Conservation (phyloP, 768 basidiomycete genomes). For the Tricholoma bakamatsutake region DNA sequence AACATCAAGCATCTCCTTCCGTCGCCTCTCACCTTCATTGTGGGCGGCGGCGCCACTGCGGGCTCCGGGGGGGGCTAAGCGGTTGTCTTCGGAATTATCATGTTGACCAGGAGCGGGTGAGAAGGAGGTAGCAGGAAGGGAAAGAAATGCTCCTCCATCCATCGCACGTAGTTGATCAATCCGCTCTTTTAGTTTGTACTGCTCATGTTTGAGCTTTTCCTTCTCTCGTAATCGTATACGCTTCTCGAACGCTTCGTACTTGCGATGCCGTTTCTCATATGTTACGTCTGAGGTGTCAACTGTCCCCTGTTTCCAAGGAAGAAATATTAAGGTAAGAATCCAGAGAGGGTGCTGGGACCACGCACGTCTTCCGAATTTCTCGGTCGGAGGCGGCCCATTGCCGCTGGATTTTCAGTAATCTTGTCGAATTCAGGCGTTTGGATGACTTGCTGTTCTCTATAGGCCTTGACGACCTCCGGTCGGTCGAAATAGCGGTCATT, state of each 20-base stretch:
- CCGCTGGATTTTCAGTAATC: constrained; percentile 41
- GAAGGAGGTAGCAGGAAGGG: constrained; percentile 54
- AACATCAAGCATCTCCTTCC: constrained; percentile 67
- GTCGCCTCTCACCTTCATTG: constrained; percentile 68
- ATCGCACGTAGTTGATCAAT: constrained; percentile 78
- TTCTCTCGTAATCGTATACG: constrained; percentile 82
- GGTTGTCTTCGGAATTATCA: constrained; percentile 21
- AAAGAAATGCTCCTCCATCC: constrained; percentile 65
- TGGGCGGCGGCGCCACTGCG: constrained; percentile 35
- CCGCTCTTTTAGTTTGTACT: constrained; percentile 86
- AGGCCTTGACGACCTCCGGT: constrained; percentile 68
- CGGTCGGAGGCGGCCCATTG: constrained; percentile 67
- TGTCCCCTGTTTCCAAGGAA: constrained; percentile 33
- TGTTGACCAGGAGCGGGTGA: constrained; percentile 26
- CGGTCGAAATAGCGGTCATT: constrained; percentile 75
- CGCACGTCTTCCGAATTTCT: constrained; percentile 63
- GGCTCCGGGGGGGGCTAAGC: constrained; percentile 23
- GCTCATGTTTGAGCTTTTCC: constrained; percentile 88
- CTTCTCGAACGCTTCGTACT: constrained; percentile 84
- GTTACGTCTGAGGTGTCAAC: constrained; percentile 74
- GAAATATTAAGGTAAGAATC: constrained; percentile 6
- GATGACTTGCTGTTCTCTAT: constrained; percentile 62
- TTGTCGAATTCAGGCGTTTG: constrained; percentile 71
- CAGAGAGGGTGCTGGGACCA: constrained; percentile 12
- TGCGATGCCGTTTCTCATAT: constrained; percentile 79